phyloP scores from a whole-genome alignment of 140 eudicot species.

The Oenanthe javanica region DNA sequence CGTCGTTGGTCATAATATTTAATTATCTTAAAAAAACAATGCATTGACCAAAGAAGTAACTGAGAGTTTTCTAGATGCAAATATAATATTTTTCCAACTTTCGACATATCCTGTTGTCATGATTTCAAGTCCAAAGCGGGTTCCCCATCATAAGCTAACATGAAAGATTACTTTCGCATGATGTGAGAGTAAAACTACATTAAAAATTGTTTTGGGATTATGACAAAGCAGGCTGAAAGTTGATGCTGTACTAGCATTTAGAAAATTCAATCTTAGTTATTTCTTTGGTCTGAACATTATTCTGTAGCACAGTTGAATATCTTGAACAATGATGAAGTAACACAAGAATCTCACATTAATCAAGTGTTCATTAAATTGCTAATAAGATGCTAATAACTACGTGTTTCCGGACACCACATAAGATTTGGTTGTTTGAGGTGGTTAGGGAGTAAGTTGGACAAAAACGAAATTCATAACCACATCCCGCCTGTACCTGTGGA shows the following conservation, averaged over 20 bases:
- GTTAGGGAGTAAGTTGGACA: background rate
- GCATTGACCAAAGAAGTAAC: background rate
- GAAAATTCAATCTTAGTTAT: background rate
- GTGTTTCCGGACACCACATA: no score
- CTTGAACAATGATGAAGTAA: background rate
- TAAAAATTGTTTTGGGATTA: no score
- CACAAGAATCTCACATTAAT: no score
- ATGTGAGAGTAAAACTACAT: no score
- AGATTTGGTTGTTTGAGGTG: background rate
- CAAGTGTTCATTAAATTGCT: background rate
- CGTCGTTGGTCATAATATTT: background rate
- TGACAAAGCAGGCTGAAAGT: background rate
- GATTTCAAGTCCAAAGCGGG: background rate
- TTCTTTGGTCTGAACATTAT: background rate
- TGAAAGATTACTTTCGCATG: background rate
- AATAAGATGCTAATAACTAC: no score
- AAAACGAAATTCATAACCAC: background rate
- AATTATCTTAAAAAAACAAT: background rate
- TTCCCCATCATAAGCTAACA: background rate
- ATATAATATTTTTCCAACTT: background rate
- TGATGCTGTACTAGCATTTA: background rate
- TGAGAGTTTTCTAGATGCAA: background rate
- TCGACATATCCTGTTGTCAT: background rate
- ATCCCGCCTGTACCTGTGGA: background rate
- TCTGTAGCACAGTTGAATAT: background rate